A percentile compares a stretch with the other conserved stretches of the same genome.
Evolutionary conservation across 768 basidiomycete species (phyloP).

Genomic region (Boletus subcaerulescens): DNA sequence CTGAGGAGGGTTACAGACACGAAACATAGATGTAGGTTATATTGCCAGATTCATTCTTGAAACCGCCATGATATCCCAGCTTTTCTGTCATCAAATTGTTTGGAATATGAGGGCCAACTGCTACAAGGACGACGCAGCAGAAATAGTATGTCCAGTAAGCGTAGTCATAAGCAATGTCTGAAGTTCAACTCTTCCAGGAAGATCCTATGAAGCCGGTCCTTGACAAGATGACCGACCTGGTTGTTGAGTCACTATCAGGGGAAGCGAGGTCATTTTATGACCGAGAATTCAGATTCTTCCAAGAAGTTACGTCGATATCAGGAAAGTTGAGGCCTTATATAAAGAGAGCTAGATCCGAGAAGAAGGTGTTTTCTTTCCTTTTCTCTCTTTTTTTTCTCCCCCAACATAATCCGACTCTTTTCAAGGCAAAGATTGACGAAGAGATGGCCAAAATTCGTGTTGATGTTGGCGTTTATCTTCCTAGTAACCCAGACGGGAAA

Average conservation of each 20-base stretch:
- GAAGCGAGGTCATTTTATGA: slow-evolving; percentile 88
- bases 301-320: slow-evolving; percentile 95
- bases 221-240: slow-evolving; percentile 77
- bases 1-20: not conserved
- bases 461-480: slow-evolving; percentile 94
- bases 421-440: slow-evolving; percentile 95
- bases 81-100: slow-evolving; percentile 99
- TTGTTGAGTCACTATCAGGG: slow-evolving; percentile 85
- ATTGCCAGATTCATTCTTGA: slow-evolving; percentile 95
- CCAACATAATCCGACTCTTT: not conserved
- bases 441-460: slow-evolving; percentile 97
- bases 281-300: slow-evolving; percentile 93
- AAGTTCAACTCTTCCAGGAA: slow-evolving; percentile 48
- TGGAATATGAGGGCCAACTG: slow-evolving; percentile 99
- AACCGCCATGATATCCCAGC: slow-evolving; percentile 93
- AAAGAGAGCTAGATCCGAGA: slow-evolving; percentile 92
- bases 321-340: slow-evolving; percentile 96
- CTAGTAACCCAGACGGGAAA: slow-evolving; percentile 94
- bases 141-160: slow-evolving; percentile 53
- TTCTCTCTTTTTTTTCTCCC: not conserved
- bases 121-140: slow-evolving; percentile 86
- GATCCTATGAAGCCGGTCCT: slow-evolving; percentile 96
- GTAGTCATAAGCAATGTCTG: not conserved
- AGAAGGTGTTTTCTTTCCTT: slow-evolving; percentile 59
- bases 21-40: slow-evolving; percentile 57